Conservation (phyloP, 306 rosid species). For the Astragalus membranaceus region DNA sequence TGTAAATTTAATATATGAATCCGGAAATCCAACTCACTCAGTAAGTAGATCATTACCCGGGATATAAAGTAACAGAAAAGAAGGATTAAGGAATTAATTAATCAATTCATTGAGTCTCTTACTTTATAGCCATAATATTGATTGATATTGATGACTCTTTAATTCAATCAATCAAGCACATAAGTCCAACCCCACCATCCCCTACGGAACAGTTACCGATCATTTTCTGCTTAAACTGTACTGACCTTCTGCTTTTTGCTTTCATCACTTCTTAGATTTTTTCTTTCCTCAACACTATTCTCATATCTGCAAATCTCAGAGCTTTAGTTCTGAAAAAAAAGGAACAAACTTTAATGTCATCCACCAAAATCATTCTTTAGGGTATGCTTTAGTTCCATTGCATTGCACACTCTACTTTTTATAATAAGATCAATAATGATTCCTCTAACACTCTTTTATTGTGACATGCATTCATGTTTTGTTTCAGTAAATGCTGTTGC, state of each 20-base stretch:
- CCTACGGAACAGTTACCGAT: constrained; percentile 21
- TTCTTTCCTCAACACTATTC: constrained; percentile 17
- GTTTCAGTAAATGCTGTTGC: constrained; percentile 23
- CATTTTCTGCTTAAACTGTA: constrained; percentile 24
- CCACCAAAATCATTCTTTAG: constrained; percentile 37
- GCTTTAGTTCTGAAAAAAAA: constrained; percentile 21
- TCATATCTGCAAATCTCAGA: constrained; percentile 29
- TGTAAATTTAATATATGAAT: too few relatives aligned
- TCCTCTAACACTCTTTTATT: constrained; percentile 23
- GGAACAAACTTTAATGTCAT: constrained; percentile 16
- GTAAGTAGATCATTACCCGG: too few relatives aligned
- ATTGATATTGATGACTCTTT: background rate
- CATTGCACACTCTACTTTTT: too few relatives aligned
- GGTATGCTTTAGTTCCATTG: constrained; percentile 36
- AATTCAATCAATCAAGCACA: background rate
- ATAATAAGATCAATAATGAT: too few relatives aligned
- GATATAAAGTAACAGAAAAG: background rate
- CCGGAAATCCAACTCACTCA: too few relatives aligned
- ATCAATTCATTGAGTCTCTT: background rate
- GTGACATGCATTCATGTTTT: constrained; percentile 32
- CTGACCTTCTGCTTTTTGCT: constrained; percentile 29
- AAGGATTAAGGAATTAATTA: constrained; percentile 24
- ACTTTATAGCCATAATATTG: constrained; percentile 30
- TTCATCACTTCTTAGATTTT: constrained; percentile 29
- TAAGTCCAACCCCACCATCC: constrained; percentile 37